A percentile compares a stretch with the other conserved stretches of the same genome.
These are phyloP conservation scores for Staphylotrichum tortipilum DNA, from an alignment of 495 filamentous ascomycete species.

Conservation along the genomic window DNA sequence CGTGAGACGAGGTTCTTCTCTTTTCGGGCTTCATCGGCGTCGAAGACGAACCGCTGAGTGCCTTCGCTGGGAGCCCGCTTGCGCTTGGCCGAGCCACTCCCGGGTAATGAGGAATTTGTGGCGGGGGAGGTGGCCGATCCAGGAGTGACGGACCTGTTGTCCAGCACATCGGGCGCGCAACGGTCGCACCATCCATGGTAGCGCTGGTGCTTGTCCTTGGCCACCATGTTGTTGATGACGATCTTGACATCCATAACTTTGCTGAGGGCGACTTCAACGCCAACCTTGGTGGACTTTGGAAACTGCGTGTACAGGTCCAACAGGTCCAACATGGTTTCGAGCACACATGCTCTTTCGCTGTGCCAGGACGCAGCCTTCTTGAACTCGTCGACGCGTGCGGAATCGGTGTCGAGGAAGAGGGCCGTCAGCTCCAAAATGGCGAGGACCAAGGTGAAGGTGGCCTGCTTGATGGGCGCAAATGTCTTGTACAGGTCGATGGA, in stretches of 20 bases:
- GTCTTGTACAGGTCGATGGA: slow-evolving; percentile 86
- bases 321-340: slow-evolving; percentile 79
- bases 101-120: slow-evolving; percentile 24
- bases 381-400: slow-evolving; percentile 32
- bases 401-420: slow-evolving; percentile 47
- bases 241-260: slow-evolving; percentile 78
- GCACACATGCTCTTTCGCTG: slow-evolving; percentile 58
- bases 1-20: slow-evolving; percentile 61
- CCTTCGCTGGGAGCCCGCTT: slow-evolving; percentile 55
- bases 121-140: slow-evolving; percentile 32
- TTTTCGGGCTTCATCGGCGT: slow-evolving; percentile 60
- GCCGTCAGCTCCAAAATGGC: slow-evolving; percentile 74
- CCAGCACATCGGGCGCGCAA: slow-evolving; percentile 30
- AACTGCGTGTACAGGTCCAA: slow-evolving; percentile 82
- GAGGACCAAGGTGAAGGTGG: slow-evolving; percentile 66
- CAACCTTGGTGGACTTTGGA: slow-evolving; percentile 60
- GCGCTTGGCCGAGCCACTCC: slow-evolving; percentile 31
- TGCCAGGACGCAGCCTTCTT: slow-evolving; percentile 39
- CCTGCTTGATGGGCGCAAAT: slow-evolving; percentile 83
- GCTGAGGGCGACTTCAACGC: slow-evolving; percentile 58
- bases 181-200: slow-evolving; percentile 35
- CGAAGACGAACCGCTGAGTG: slow-evolving; percentile 86
- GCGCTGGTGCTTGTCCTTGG: slow-evolving; percentile 26
- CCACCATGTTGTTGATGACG: slow-evolving; percentile 67
- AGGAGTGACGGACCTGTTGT: slow-evolving; percentile 25